Evolutionary conservation across 192 early-diverging fungal species (phyloP), one percentile per base, ranked within the genome.

Genomic region (Dissophora globulifera): DNA sequence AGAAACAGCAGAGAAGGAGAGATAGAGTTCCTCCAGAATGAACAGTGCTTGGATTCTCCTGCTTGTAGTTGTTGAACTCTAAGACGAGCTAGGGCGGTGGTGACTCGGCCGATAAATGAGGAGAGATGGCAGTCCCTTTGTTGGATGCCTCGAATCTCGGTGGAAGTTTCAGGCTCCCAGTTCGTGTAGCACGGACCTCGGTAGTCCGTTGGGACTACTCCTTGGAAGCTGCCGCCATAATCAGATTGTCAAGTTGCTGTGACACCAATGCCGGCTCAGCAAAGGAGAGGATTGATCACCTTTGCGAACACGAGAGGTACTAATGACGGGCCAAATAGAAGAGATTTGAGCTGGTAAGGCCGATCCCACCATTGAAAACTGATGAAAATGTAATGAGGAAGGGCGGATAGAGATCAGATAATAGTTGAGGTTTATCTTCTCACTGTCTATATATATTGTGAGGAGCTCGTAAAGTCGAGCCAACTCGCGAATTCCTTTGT

Each of bases 301-400:
- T 78, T 78, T 1, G 63, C 79, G 50, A 79, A 78, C 11, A 83
- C 54, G 1, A 79, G 62, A 1, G 72, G 67, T 8, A 71, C 62
- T 3, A 61, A 19, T 7, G 56, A 41, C 11, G 55, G 52, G 12
- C 78, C 58, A 42, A 79, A 83, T 0, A 72, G 78, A 0, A 79
- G 72, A 2, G 46, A 59, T 4, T 29, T 16, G 40, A 79, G 79
- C 41, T 83, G 78, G 42, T 67, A 79, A 0, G 40, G 13, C 13
- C 49, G 8, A 0, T 58, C 56, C 15, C 60, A 13, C 69, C 69
- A 80, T 8, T 62, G 32, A 47, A 33, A 80, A 80, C 32, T 67
- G 72, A 16, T 78, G 64, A 16, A 68, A 80, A 2, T 16, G 12
- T 0, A 63, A 45, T 5, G 60, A 78, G 12, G 62, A 50, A 25